Conservation (phyloP, 2,329 filamentous ascomycete genomes). For the Chrysoporthe cubensis region DNA sequence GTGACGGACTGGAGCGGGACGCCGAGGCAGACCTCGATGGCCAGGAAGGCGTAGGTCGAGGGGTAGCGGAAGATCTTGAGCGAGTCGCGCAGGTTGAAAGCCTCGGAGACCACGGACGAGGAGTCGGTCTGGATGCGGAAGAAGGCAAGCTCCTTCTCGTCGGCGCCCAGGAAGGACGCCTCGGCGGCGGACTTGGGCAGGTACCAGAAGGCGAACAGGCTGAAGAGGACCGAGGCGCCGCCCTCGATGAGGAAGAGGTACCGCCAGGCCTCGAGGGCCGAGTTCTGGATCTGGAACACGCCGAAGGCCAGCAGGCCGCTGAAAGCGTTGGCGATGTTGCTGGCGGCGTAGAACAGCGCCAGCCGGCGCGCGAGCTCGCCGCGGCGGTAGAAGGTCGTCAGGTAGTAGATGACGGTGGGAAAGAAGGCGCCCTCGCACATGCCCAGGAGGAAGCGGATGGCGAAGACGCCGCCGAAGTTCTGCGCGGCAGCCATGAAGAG, state of each 20-base stretch:
- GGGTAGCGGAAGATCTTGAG: constrained; percentile 56
- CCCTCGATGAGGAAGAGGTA: constrained; percentile 60
- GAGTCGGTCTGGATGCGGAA: constrained; percentile 77
- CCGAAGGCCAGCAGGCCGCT: constrained; percentile 64
- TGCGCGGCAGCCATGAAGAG: constrained; percentile 58
- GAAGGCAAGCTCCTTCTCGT: constrained; percentile 70
- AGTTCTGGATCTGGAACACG: constrained; percentile 49
- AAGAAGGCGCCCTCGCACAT: constrained; percentile 72
- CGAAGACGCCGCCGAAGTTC: constrained; percentile 69
- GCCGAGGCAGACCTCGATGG: constrained; percentile 62
- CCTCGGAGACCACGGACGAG: constrained; percentile 62
- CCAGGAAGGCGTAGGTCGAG: constrained; percentile 52
- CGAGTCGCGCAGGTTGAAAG: constrained; percentile 55
- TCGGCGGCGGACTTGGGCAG: constrained; percentile 67
- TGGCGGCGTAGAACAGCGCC: constrained; percentile 66
- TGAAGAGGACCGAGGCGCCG: constrained; percentile 60
- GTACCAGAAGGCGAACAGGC: constrained; percentile 69
- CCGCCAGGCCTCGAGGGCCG: constrained; percentile 43
- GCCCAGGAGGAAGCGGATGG: constrained; percentile 71
- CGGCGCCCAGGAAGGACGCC: constrained; percentile 66
- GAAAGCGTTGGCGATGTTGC: constrained; percentile 63
- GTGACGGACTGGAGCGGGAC: constrained; percentile 60
- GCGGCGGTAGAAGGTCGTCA: constrained; percentile 70
- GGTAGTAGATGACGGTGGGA: constrained; percentile 63
- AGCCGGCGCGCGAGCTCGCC: constrained; percentile 72